Evolutionary conservation across 2,329 filamentous ascomycete species (phyloP), one percentile per base, ranked within the genome.

Genomic region (Penicillium fuscoglaucum): DNA sequence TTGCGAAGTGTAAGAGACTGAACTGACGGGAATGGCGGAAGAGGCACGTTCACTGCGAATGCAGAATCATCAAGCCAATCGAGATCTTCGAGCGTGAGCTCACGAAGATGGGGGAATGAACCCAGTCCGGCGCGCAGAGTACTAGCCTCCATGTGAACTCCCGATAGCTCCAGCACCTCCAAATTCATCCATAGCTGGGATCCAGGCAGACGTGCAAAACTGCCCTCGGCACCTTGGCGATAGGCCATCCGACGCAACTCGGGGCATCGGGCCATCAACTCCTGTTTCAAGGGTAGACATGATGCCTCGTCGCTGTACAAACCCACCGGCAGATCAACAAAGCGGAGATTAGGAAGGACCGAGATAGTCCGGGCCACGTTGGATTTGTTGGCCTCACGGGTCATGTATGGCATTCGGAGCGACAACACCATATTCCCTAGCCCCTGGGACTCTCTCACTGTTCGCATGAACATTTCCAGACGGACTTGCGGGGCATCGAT

Each of bases 401-500:
- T 88, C 93, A 97, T 97, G 75, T 96, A 97, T 7, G 93, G 91
- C 59, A 91, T 87, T 79, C 96, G 96, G 69, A 98, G 81, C 67
- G 88, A 92, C 69, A 88, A 79, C 6, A 96, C 90, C 43, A 86
- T 80, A 55, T 83, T 80, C 35, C 88, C 91, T 46, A 96, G 74
- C 48, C 78, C 85, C 24, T 86, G 84, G 61, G 92, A 88, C 50
- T 93, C 90, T 62, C 92, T 87, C 50, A 97, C 85, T 1, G 92
- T 91, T 61, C 91, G 86, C 71, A 89, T 90, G 47, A 98, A 84
- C 56, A 96, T 83, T 68, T 87, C 84, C 51, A 98, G 82, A 33
- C 93, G 87, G 62, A 85, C 84, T 62, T 87, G 84, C 6, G 93
- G 87, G 4, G 90, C 86, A 74, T 97, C 91, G 68, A 93, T 87